Conservation (phyloP, 345 rosid genomes). For the Lepidium didymum region DNA sequence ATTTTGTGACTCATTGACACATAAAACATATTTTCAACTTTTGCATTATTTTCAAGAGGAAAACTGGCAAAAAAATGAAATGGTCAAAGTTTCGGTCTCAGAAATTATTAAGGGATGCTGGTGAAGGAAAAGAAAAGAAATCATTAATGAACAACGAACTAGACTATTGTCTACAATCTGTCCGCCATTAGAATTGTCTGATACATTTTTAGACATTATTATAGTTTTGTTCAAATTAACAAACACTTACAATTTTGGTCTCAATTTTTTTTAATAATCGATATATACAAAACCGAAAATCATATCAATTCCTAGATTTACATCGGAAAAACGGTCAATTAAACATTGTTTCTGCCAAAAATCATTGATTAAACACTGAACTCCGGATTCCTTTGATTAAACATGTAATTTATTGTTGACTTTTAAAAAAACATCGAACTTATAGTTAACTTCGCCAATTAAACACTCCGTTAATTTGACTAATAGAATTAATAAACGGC, state of each 20-base stretch:
- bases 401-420: no score
- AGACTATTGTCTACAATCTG: constrained; percentile 1
- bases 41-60: neutral
- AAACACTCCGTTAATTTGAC: no score
- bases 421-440: no score
- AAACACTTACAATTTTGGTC: neutral
- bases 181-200: constrained; percentile 8
- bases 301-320: neutral
- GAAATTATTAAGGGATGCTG: neutral
- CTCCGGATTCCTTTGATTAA: no score
- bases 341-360: no score
- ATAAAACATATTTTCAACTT: neutral
- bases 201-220: neutral
- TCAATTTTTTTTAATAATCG: neutral
- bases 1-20: no score
- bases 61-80: neutral
- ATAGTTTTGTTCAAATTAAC: neutral
- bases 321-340: no score
- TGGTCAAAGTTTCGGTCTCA: neutral
- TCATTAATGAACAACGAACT: neutral
- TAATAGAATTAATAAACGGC: no score
- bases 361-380: no score
- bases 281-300: neutral
- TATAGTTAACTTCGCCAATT: no score
- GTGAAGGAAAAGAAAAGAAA: no score